Percentiles rank a stretch among this genome's conserved stretches.
Evolutionary conservation across 129 eudicot genomes (phyloP).

Genomic region (Saposhnikovia divaricata): DNA sequence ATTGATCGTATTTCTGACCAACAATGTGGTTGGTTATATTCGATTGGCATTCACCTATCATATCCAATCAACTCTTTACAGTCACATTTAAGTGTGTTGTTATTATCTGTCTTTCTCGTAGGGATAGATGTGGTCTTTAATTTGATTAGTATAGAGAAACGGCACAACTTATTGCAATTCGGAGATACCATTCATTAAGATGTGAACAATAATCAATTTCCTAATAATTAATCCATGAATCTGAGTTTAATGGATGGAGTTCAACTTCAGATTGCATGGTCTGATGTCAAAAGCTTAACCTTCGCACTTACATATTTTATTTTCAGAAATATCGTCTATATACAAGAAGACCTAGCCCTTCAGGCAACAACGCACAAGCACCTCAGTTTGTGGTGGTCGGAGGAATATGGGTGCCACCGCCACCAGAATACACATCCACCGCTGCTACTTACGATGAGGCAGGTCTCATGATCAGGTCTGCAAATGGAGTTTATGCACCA

Average conservation of each 20-base stretch:
- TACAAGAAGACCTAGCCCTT: constrained; percentile 76
- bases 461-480: not conserved
- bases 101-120: too few relatives aligned
- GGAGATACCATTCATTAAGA: too few relatives aligned
- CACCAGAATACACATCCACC: constrained; percentile 52
- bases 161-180: not conserved
- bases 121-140: too few relatives aligned
- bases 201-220: too few relatives aligned
- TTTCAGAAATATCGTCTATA: constrained; percentile 82
- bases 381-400: constrained; percentile 97
- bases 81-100: too few relatives aligned
- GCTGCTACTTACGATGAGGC: constrained; percentile 36
- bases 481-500: constrained; percentile 51
- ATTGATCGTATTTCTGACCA: too few relatives aligned
- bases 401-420: constrained; percentile 98
- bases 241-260: not conserved
- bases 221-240: too few relatives aligned
- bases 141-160: too few relatives aligned
- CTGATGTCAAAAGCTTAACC: not conserved
- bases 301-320: not conserved
- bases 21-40: too few relatives aligned
- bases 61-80: too few relatives aligned
- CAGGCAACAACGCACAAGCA: constrained; percentile 52
- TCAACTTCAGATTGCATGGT: not conserved
- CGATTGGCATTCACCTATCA: too few relatives aligned